phyloP scores from a whole-genome alignment of 306 rosid species.

The Herpetospermum pedunculosum region DNA sequence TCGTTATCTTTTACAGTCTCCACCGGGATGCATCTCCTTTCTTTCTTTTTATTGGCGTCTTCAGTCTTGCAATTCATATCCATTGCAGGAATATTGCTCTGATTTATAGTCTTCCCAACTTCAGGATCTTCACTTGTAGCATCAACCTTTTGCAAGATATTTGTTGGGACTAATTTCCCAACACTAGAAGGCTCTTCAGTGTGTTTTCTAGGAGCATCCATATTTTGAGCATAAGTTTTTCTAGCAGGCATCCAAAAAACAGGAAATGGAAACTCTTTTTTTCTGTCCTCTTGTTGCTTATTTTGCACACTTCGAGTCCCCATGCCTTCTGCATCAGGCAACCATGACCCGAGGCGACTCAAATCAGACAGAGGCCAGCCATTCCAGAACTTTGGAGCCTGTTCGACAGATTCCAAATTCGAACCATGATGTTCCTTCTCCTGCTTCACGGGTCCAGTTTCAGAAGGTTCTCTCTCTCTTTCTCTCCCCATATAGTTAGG shows the following conservation, averaged over 20 bases:
- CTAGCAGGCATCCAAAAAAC: slow-evolving; percentile 53
- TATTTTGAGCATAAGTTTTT: slow-evolving; percentile 10
- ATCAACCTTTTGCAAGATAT: background rate
- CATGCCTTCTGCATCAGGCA: slow-evolving; percentile 21
- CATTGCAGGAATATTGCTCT: slow-evolving; percentile 21
- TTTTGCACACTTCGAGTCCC: slow-evolving; percentile 8
- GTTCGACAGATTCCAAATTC: background rate
- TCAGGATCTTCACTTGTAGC: background rate
- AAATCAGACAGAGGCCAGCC: slow-evolving; percentile 41
- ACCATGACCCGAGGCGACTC: slow-evolving; percentile 7
- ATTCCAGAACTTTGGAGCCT: slow-evolving; percentile 20
- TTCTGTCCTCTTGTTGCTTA: slow-evolving; percentile 12
- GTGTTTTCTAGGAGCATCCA: background rate
- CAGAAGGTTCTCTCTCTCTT: slow-evolving; percentile 14
- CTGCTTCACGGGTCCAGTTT: slow-evolving; percentile 14
- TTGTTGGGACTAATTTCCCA: background rate
- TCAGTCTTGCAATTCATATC: slow-evolving; percentile 25
- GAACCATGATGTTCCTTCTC: slow-evolving; percentile 1
- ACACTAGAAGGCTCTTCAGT: slow-evolving; percentile 17
- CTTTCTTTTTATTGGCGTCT: slow-evolving; percentile 12
- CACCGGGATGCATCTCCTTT: slow-evolving; percentile 9
- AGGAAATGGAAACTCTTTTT: slow-evolving; percentile 33
- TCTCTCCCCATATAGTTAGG: slow-evolving; percentile 16
- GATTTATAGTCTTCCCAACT: background rate
- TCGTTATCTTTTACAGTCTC: slow-evolving; percentile 15